These are phyloP conservation scores for Magnaporthales sp. DNA, from an alignment of 2,329 filamentous ascomycete species.

Conservation along the genomic window DNA sequence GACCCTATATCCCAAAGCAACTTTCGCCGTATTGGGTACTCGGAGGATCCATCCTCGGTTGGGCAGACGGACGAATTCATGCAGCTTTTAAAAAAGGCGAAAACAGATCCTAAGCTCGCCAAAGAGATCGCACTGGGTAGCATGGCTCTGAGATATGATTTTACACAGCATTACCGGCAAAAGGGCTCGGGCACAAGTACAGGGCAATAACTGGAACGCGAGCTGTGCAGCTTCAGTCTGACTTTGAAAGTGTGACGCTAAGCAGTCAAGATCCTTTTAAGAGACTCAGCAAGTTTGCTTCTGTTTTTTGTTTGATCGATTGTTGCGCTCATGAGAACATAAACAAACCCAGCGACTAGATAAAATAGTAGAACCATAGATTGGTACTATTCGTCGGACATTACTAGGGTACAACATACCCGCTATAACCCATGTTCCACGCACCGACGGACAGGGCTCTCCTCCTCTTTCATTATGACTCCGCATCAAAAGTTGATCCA, in stretches of 20 bases:
- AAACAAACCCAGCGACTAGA: neutral
- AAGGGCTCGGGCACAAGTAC: neutral
- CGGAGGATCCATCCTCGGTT: slow-evolving; percentile 26
- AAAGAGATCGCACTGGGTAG: slow-evolving; percentile 24
- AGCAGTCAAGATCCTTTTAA: too few species aligned
- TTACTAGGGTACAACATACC: neutral
- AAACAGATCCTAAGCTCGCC: slow-evolving; percentile 22
- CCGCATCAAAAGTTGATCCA: slow-evolving; percentile 21
- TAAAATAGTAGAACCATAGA: neutral
- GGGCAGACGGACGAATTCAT: slow-evolving; percentile 29
- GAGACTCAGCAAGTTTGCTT: neutral
- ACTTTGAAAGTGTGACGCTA: too few species aligned
- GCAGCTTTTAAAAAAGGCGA: slow-evolving; percentile 25
- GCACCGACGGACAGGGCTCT: too few species aligned
- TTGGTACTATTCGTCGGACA: neutral
- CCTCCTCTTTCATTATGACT: neutral
- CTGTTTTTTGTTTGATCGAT: neutral
- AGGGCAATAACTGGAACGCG: slow-evolving; percentile 10
- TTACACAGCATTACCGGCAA: slow-evolving; percentile 32
- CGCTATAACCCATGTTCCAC: too few species aligned
- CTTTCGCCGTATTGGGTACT: slow-evolving; percentile 31
- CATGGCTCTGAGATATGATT: slow-evolving; percentile 32
- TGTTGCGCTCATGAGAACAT: neutral
- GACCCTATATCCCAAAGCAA: slow-evolving; percentile 33
- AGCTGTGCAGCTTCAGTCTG: neutral